These are phyloP conservation scores for Tolypocladium tundrense DNA, from an alignment of 2,329 filamentous ascomycete species.

Conservation along the genomic window DNA sequence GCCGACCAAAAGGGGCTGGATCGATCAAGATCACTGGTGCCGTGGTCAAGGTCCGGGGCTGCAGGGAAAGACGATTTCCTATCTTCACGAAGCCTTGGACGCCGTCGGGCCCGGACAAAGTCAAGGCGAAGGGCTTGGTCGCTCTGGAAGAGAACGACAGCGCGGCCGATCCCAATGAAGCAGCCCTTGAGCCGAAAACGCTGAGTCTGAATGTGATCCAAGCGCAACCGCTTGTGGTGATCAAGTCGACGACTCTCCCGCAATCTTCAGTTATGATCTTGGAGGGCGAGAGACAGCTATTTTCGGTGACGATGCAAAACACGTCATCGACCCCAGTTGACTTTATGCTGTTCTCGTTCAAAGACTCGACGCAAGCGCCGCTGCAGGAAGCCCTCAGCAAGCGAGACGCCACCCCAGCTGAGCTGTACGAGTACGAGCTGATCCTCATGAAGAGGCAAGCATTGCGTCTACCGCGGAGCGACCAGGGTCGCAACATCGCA, in stretches of 20 bases:
- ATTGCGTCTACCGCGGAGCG: constrained; percentile 43
- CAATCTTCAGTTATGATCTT: constrained; percentile 87
- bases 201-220: constrained; percentile 66
- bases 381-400: constrained; percentile 65
- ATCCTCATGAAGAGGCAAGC: constrained; percentile 68
- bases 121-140: constrained; percentile 63
- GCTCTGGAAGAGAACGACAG: constrained; percentile 39
- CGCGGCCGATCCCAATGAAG: constrained; percentile 25
- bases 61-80: constrained; percentile 71
- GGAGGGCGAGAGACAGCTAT: constrained; percentile 73
- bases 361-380: constrained; percentile 74
- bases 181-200: constrained; percentile 34
- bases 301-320: constrained; percentile 75
- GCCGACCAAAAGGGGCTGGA: constrained; percentile 57
- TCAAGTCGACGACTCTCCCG: constrained; percentile 67
- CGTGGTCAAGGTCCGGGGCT: constrained; percentile 68
- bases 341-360: constrained; percentile 78
- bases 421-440: constrained; percentile 78
- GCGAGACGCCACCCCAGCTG: constrained; percentile 66
- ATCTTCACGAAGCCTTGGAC: constrained; percentile 73
- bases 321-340: constrained; percentile 67
- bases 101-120: constrained; percentile 56
- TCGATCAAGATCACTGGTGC: constrained; percentile 68
- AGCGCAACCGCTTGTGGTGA: constrained; percentile 64
- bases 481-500: constrained; percentile 48